Evolutionary conservation across 257 asterid species (phyloP).

Genomic region (Gynochthodes officinalis): DNA sequence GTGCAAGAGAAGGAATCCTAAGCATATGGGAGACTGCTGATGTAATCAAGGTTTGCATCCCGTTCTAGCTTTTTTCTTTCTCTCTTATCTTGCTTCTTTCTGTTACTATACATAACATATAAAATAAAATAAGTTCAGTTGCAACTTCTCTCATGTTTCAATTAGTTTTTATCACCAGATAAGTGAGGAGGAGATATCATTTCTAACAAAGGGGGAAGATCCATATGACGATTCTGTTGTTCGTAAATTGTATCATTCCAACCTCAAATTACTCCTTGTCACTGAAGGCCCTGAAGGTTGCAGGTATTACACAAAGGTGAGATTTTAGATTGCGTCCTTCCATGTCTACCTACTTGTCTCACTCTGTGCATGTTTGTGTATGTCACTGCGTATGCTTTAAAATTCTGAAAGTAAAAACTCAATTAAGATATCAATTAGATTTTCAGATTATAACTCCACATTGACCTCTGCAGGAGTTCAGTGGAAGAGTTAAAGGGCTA

Average conservation of each 20-base stretch:
- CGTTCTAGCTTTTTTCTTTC: background rate
- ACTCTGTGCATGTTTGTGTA: background rate
- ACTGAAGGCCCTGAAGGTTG: conserved; percentile 98
- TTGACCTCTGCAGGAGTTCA: conserved; percentile 60
- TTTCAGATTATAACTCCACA: background rate
- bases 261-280: conserved; percentile 80
- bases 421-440: background rate
- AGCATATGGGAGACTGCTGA: conserved; percentile 97
- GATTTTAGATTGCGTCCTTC: conserved; percentile 17
- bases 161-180: conserved; percentile 45
- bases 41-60: conserved; percentile 70
- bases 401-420: too few relatives aligned
- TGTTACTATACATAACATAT: background rate
- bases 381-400: too few relatives aligned
- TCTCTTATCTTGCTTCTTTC: background rate
- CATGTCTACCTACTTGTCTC: background rate
- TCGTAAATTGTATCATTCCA: conserved; percentile 76
- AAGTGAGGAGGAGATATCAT: conserved; percentile 88
- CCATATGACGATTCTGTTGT: conserved; percentile 87
- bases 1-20: conserved; percentile 96
- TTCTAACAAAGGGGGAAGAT: conserved; percentile 88
- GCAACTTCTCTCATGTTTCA: conserved; percentile 15
- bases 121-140: background rate
- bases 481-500: conserved; percentile 83
- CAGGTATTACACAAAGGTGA: conserved; percentile 93